A percentile compares a stretch with the other conserved stretches of the same genome.
These are phyloP conservation scores for Pochonia chlamydosporia DNA, from an alignment of 2,329 filamentous ascomycete species.

Conservation along the genomic window DNA sequence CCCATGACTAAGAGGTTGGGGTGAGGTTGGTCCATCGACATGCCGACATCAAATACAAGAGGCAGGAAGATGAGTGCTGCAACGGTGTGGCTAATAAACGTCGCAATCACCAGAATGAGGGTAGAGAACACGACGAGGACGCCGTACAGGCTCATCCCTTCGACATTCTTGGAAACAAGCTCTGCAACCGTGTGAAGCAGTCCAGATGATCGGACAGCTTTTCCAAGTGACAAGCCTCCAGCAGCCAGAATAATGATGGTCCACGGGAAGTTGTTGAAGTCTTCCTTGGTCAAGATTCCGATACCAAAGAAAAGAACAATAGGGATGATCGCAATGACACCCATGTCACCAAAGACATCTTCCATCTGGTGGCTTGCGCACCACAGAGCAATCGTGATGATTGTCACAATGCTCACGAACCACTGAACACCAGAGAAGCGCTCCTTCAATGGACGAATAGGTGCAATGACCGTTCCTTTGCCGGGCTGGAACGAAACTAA, in stretches of 20 bases:
- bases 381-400: constrained; percentile 85
- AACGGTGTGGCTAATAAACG: constrained; percentile 96
- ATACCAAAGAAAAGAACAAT: constrained; percentile 95
- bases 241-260: constrained; percentile 98
- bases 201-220: constrained; percentile 89
- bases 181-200: constrained; percentile 82
- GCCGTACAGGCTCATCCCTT: constrained; percentile 76
- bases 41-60: constrained; percentile 80
- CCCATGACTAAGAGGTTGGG: constrained; percentile 95
- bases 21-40: constrained; percentile 79
- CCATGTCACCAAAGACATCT: constrained; percentile 90
- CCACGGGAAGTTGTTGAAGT: constrained; percentile 99
- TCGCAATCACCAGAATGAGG: constrained; percentile 86
- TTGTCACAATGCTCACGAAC: constrained; percentile 81
- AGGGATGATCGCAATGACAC: constrained; percentile 93
- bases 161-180: constrained; percentile 66
- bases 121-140: constrained; percentile 80
- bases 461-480: constrained; percentile 80
- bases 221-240: constrained; percentile 85
- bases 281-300: constrained; percentile 93
- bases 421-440: constrained; percentile 83
- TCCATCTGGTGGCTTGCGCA: constrained; percentile 89
- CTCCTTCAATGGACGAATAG: constrained; percentile 86
- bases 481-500: constrained; percentile 81
- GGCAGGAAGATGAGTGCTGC: constrained; percentile 92